Conservation (phyloP, 306 rosid genomes). For the Amphicarpaea edgeworthii region DNA sequence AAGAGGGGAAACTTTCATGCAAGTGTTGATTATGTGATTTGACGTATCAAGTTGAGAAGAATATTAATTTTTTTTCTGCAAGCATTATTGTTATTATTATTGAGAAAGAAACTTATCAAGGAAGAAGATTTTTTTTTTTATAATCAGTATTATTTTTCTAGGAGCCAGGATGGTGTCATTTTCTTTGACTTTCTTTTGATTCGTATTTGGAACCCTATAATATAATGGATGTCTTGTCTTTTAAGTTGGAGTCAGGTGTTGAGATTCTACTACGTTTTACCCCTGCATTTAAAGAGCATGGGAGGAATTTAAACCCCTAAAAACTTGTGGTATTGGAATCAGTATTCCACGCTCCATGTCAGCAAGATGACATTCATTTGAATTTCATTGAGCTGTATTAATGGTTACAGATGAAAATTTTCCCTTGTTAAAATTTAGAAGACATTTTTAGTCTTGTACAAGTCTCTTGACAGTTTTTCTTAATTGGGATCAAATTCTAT, state of each 20-base stretch:
- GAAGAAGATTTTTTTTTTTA: not conserved
- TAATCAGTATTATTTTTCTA: not conserved
- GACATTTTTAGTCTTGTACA: not conserved
- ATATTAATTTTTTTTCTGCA: conserved; percentile 1
- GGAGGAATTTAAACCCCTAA: not conserved
- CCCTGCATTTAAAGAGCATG: not conserved
- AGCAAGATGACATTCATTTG: conserved; percentile 15
- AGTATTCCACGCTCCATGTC: not conserved
- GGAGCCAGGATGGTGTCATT: not conserved
- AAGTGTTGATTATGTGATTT: conserved; percentile 9
- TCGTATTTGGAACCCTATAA: not conserved
- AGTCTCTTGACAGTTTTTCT: conserved; percentile 6
- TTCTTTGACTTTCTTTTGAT: conserved; percentile 14
- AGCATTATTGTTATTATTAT: not conserved
- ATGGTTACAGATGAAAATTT: not conserved
- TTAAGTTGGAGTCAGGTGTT: not conserved
- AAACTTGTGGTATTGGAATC: conserved; percentile 10
- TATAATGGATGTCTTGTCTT: conserved; percentile 3
- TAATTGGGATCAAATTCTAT: not conserved
- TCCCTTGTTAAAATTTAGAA: not conserved
- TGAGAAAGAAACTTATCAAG: not conserved
- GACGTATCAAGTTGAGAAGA: not conserved
- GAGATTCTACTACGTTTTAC: not conserved
- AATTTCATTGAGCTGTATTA: conserved; percentile 31
- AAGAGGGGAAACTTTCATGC: conserved; percentile 10